Base-by-base conservation (phyloP, 2,329 filamentous ascomycete genomes). In the Pestalotiopsis fici region DNA sequence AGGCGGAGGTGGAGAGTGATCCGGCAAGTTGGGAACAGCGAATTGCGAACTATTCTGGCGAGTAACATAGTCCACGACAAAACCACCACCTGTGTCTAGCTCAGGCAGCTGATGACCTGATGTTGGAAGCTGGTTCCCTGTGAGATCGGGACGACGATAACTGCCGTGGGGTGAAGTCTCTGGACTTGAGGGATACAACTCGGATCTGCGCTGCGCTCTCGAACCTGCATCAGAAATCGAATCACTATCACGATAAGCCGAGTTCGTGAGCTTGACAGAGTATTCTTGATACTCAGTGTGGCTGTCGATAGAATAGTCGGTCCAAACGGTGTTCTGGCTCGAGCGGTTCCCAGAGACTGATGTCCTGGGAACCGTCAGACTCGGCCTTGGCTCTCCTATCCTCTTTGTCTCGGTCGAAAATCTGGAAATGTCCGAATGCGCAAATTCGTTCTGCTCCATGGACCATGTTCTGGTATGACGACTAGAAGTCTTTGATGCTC, bases 241-340 rank as follows among this genome's bases (percentile, higher is more conserved):
- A 43, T 70, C 71, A n/a, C 71, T 73, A 23, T 75, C 74, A 21
- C 62, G 73, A 69, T 73, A 75, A 23, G 68, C 65, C 12, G 71
- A 74, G 47, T 73, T 71, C 15, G 69, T 37, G 70, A 74, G 64
- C 28, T 70, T 71, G 25, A 71, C 69, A 25, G 71, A 74, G 64
- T 75, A 76, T 18, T 78, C 76, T 5, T 78, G 79, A 47, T 74
- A 75, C 21, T 78, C 78, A 35, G 86, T 84, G 23, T 79, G 81
- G 67, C 85, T 88, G 18, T 86, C 86, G 11, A 89, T 78, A 0
- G 87, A 88, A 68, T 86, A 85, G 72, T 90, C 87, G 28, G 87
- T 89, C 87, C 87, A 90, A n/a, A 82, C 80, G 1, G 87, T 88
- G 65, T 85, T 83, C 61, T 87, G 85, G 69, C 87, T 89, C 23